phyloP scores from a whole-genome alignment of 768 basidiomycete species.

The Mycena sanguinolenta region DNA sequence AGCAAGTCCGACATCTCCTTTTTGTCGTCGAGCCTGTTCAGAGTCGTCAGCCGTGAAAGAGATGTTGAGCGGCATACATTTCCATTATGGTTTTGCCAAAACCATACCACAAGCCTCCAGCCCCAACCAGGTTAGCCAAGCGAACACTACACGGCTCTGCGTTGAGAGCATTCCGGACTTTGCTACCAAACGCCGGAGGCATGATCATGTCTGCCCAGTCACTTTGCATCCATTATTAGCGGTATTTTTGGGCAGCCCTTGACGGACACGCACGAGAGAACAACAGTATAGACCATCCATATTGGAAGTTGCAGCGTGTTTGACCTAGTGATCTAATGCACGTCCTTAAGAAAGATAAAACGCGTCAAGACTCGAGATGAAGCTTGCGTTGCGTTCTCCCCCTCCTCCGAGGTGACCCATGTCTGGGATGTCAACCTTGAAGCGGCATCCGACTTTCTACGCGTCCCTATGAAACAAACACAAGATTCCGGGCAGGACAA shows the following conservation, averaged over 20 bases:
- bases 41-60: slow-evolving; percentile 3
- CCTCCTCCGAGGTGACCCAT: slow-evolving; percentile 94
- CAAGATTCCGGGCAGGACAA: background rate
- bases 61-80: slow-evolving; percentile 62
- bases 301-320: slow-evolving; percentile 88
- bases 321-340: slow-evolving; percentile 76
- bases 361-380: slow-evolving; percentile 28
- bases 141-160: slow-evolving; percentile 91
- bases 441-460: slow-evolving; percentile 94
- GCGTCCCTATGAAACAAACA: slow-evolving; percentile 12
- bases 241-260: slow-evolving; percentile 61
- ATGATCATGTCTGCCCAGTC: slow-evolving; percentile 93
- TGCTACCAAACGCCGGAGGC: slow-evolving; percentile 79
- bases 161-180: slow-evolving; percentile 88
- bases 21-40: slow-evolving; percentile 77
- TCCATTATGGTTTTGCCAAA: slow-evolving; percentile 90
- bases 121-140: slow-evolving; percentile 86
- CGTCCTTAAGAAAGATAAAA: slow-evolving; percentile 26
- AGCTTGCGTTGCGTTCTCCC: slow-evolving; percentile 81
- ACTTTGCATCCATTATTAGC: slow-evolving; percentile 52
- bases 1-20: slow-evolving; percentile 83
- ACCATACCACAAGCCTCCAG: slow-evolving; percentile 92
- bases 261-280: slow-evolving; percentile 56
- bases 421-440: slow-evolving; percentile 85
- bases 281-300: slow-evolving; percentile 91